phyloP scores from a whole-genome alignment of 2,329 filamentous ascomycete genomes.

The Aspergillus sojae region DNA sequence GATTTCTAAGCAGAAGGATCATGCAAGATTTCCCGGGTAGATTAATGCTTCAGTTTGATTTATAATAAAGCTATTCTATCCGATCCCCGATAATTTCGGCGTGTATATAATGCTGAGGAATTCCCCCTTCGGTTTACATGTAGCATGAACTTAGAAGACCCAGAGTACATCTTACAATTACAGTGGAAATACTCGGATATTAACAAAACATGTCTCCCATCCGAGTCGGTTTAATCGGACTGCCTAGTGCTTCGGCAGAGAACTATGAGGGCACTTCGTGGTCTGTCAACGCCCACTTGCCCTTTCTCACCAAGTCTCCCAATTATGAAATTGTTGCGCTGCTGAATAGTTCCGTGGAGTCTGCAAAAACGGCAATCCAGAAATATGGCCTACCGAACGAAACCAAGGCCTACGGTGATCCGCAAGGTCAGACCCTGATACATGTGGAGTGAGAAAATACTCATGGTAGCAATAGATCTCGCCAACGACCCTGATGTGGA shows the following conservation, averaged over 20 bases:
- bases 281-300: conserved; percentile 14
- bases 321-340: conserved; percentile 15
- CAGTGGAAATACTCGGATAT: background rate
- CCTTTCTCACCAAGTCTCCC: conserved; percentile 8
- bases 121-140: too few species aligned
- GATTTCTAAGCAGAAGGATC: background rate
- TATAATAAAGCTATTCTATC: background rate
- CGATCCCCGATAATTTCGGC: background rate
- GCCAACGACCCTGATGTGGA: conserved; percentile 56
- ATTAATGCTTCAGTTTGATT: background rate
- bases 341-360: conserved; percentile 12
- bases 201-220: conserved; percentile 14
- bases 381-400: conserved; percentile 45
- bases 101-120: background rate
- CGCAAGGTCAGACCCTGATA: conserved; percentile 31
- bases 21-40: background rate
- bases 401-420: conserved; percentile 55
- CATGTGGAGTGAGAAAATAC: background rate
- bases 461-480: conserved; percentile 32
- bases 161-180: background rate
- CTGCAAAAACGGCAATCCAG: conserved; percentile 18
- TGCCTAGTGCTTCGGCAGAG: conserved; percentile 6
- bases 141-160: background rate
- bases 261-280: conserved; percentile 14
- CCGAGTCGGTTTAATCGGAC: conserved; percentile 17